A percentile compares a stretch with the other conserved stretches of the same genome.
These are phyloP conservation scores for Azolla pinnata DNA, from an alignment of 75 land plant genomes.

Conservation along the genomic window DNA sequence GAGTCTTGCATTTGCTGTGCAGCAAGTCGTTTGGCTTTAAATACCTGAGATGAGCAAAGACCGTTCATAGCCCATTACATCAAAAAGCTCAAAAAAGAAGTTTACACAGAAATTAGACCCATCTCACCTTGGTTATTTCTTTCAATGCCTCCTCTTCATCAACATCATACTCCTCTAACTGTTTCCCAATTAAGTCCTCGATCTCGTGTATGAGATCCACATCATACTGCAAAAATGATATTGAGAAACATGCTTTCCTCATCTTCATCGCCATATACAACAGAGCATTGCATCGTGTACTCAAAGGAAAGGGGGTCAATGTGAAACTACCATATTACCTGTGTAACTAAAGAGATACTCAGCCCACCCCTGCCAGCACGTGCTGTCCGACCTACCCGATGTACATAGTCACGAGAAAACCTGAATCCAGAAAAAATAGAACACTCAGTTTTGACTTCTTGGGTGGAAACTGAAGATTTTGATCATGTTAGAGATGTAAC, in stretches of 20 bases:
- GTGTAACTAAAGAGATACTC: slow-evolving; percentile 70
- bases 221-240: slow-evolving; percentile 68
- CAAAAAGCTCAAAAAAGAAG: neutral
- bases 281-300: neutral
- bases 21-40: slow-evolving; percentile 80
- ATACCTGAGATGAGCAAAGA: slow-evolving; percentile 38
- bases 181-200: slow-evolving; percentile 59
- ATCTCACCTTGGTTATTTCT: slow-evolving; percentile 62
- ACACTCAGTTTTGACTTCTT: neutral
- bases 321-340: slow-evolving; percentile 43
- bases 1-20: slow-evolving; percentile 78
- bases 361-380: slow-evolving; percentile 94
- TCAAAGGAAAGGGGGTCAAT: neutral
- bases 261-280: neutral
- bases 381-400: slow-evolving; percentile 96
- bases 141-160: slow-evolving; percentile 66
- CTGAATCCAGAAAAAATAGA: slow-evolving; percentile 18
- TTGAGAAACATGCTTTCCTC: too few species aligned
- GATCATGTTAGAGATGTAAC: slow-evolving; percentile 28
- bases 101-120: neutral
- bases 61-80: neutral
- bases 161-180: slow-evolving; percentile 57
- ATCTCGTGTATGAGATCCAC: slow-evolving; percentile 71
- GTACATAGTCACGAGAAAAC: slow-evolving; percentile 78
- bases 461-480: neutral